These are phyloP conservation scores for Podaxis rugospora DNA, from an alignment of 768 basidiomycete species.

Conservation along the genomic window DNA sequence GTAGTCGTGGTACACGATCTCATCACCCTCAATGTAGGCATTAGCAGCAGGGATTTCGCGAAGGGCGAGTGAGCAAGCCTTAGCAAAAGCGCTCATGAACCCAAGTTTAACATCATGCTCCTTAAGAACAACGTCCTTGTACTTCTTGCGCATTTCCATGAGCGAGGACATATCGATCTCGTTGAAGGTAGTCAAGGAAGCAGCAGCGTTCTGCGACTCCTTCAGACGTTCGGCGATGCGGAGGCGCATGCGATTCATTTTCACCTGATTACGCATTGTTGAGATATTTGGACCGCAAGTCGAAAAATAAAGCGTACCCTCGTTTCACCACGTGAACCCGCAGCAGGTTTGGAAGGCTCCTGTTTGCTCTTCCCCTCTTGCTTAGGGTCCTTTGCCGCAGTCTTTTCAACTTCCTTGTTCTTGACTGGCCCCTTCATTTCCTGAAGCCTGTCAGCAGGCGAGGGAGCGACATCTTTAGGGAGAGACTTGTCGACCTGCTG, in stretches of 20 bases:
- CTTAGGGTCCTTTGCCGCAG: conserved; percentile 23
- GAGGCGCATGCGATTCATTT: conserved; percentile 98
- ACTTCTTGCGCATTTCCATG: conserved; percentile 88
- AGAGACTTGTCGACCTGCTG: conserved; percentile 44
- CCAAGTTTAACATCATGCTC: conserved; percentile 94
- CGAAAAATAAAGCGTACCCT: conserved; percentile 45
- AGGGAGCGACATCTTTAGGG: conserved; percentile 40
- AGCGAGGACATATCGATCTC: conserved; percentile 99
- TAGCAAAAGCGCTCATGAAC: conserved; percentile 97
- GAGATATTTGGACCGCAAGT: neutral
- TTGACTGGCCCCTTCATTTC: conserved; percentile 19
- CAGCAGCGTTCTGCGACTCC: conserved; percentile 95
- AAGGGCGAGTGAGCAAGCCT: conserved; percentile 78
- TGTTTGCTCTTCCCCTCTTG: conserved; percentile 30
- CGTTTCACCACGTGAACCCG: conserved; percentile 73
- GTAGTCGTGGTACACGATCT: conserved; percentile 89
- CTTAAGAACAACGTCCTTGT: conserved; percentile 90
- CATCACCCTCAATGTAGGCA: conserved; percentile 90
- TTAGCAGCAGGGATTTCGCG: conserved; percentile 93
- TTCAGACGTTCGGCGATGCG: conserved; percentile 98
- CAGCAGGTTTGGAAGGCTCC: conserved; percentile 27
- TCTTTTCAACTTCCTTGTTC: conserved; percentile 29
- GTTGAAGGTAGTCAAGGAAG: conserved; percentile 97
- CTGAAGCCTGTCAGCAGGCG: conserved; percentile 26
- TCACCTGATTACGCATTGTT: conserved; percentile 51